Percentiles rank a stretch among this genome's conserved stretches.
Evolutionary conservation across 768 basidiomycete species (phyloP).

Genomic region (Russula vinacea): DNA sequence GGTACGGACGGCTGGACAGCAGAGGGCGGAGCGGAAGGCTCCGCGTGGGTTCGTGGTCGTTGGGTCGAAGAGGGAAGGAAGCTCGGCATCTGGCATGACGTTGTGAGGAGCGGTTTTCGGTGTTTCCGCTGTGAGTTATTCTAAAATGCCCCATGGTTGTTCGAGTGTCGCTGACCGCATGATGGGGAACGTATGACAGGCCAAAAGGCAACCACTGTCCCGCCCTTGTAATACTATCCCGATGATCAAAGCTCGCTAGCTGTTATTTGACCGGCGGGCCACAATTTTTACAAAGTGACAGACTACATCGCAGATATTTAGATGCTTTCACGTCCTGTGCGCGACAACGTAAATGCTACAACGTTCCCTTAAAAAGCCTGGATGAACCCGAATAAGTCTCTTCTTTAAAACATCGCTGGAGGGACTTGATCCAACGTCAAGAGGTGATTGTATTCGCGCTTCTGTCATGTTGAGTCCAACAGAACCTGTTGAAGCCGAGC

Average conservation of each 20-base stretch:
- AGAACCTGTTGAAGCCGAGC: background rate
- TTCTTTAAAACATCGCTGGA: background rate
- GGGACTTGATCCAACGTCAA: too few species aligned
- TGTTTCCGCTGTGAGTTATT: background rate
- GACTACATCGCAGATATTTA: background rate
- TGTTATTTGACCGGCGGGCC: background rate
- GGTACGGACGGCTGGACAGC: constrained; percentile 69
- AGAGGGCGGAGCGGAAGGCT: constrained; percentile 63
- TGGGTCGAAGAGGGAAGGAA: constrained; percentile 32
- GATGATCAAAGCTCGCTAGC: background rate
- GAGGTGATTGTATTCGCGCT: too few species aligned
- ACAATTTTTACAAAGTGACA: too few species aligned
- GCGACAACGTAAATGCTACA: too few species aligned
- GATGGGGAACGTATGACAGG: too few species aligned
- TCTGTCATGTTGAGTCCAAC: background rate
- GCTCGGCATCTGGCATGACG: background rate
- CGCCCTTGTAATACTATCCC: too few species aligned
- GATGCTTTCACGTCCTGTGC: background rate
- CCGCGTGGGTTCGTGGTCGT: constrained; percentile 63
- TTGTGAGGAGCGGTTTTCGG: background rate
- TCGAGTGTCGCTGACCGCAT: too few species aligned
- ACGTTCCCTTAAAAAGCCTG: too few species aligned
- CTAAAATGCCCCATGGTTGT: background rate
- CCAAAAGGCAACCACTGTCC: too few species aligned
- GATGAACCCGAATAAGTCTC: background rate